These are phyloP conservation scores for Thielaviopsis euricoi DNA, from an alignment of 2,329 filamentous ascomycete species.

Conservation along the genomic window DNA sequence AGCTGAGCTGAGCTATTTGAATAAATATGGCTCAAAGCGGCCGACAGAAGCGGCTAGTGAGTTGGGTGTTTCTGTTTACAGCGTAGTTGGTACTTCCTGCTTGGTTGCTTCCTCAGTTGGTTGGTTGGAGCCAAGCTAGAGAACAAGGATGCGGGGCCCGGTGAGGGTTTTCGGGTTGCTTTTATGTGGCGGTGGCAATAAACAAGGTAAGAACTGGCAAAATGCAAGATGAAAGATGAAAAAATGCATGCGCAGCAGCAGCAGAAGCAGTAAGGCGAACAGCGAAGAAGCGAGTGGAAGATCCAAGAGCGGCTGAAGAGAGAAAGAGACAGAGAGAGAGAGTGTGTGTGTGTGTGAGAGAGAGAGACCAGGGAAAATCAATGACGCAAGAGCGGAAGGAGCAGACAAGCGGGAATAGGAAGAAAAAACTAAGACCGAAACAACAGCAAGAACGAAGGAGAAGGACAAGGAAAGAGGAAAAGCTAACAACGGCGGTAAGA, in stretches of 20 bases:
- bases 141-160: background rate
- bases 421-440: background rate
- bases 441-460: background rate
- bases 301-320: background rate
- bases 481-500: background rate
- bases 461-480: background rate
- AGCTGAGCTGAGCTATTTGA: background rate
- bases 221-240: too few relatives aligned
- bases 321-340: too few relatives aligned
- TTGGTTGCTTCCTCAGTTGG: too few relatives aligned
- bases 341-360: too few relatives aligned
- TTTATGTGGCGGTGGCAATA: background rate
- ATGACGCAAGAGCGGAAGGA: background rate
- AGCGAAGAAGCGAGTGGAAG: background rate
- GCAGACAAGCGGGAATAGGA: background rate
- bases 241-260: too few relatives aligned
- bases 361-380: background rate
- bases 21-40: background rate
- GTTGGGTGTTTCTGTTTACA: too few relatives aligned
- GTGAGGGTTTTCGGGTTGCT: background rate
- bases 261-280: background rate
- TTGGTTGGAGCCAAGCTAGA: too few relatives aligned
- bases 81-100: too few relatives aligned
- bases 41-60: background rate
- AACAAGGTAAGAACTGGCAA: background rate